Conservation (phyloP, 1,284 basidiomycete species). For the Puccinia brachypodii region DNA sequence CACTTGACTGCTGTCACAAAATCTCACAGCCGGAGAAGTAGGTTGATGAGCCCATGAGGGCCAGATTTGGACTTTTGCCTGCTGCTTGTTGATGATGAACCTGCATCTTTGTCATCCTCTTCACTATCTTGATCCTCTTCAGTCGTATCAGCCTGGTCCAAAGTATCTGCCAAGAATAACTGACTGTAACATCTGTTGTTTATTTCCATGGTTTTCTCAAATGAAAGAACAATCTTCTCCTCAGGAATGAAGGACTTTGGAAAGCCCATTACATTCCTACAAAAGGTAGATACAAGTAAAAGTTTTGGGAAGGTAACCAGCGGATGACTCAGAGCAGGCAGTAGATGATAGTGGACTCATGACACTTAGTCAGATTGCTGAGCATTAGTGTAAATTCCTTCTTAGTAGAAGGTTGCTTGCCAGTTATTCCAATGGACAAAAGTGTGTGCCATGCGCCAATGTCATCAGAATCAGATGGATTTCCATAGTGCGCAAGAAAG, state of each 20-base stretch:
- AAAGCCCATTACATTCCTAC: not conserved
- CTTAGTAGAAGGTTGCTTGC: not conserved
- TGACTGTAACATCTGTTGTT: not conserved
- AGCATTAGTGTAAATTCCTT: slow-evolving; percentile 19
- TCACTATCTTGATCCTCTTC: too few species aligned
- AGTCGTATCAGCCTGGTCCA: not conserved
- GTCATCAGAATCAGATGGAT: not conserved
- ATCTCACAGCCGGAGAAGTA: not conserved
- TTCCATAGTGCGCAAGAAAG: not conserved
- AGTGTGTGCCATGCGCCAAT: too few species aligned
- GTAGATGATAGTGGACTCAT: not conserved
- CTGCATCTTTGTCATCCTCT: too few species aligned
- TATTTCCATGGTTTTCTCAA: not conserved
- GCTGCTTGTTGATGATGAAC: too few species aligned
- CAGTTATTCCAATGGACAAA: too few species aligned
- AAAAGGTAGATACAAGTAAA: too few species aligned
- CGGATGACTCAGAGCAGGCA: not conserved
- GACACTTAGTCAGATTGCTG: not conserved
- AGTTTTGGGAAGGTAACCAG: too few species aligned
- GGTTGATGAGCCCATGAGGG: not conserved
- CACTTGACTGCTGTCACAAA: not conserved
- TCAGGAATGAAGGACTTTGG: not conserved
- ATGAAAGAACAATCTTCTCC: not conserved
- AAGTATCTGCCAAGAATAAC: not conserved
- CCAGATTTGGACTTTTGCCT: too few species aligned